phyloP scores from a whole-genome alignment of 1,284 basidiomycete species.

The Erythrobasidium hasegawianum region DNA sequence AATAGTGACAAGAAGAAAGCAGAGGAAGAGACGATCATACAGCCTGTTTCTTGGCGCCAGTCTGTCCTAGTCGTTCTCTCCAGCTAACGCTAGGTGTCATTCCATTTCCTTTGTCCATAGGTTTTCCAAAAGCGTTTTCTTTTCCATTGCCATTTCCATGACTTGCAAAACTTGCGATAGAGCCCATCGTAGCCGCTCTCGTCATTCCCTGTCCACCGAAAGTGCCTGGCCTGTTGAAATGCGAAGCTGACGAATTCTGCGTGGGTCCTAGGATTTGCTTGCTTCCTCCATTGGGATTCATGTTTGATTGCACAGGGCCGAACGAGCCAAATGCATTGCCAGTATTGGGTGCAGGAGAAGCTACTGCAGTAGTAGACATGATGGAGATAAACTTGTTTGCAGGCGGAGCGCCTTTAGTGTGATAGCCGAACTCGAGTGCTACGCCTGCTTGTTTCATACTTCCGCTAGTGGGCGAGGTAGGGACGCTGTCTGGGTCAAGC shows the following conservation, averaged over 20 bases:
- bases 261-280: not conserved
- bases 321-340: constrained; percentile 10
- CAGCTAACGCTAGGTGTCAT: constrained; percentile 14
- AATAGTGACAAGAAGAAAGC: too few species aligned
- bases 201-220: constrained; percentile 15
- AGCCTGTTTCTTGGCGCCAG: constrained; percentile 10
- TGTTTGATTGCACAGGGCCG: not conserved
- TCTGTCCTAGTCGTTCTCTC: constrained; percentile 12
- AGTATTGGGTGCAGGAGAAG: constrained; percentile 22
- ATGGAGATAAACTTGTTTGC: constrained; percentile 17
- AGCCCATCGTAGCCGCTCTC: constrained; percentile 17
- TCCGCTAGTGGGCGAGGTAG: not conserved
- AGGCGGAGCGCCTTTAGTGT: constrained; percentile 6
- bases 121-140: not conserved
- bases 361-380: not conserved
- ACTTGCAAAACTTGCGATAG: not conserved
- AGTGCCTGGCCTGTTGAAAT: constrained; percentile 4
- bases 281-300: not conserved
- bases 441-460: constrained; percentile 10
- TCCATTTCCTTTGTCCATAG: not conserved
- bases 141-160: not conserved
- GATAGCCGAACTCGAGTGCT: constrained; percentile 20
- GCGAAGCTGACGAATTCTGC: not conserved
- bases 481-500: constrained; percentile 36
- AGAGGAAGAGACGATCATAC: not conserved